Base-by-base conservation (phyloP, 2,329 filamentous ascomycete genomes). In the Verticillium albo-atrum region DNA sequence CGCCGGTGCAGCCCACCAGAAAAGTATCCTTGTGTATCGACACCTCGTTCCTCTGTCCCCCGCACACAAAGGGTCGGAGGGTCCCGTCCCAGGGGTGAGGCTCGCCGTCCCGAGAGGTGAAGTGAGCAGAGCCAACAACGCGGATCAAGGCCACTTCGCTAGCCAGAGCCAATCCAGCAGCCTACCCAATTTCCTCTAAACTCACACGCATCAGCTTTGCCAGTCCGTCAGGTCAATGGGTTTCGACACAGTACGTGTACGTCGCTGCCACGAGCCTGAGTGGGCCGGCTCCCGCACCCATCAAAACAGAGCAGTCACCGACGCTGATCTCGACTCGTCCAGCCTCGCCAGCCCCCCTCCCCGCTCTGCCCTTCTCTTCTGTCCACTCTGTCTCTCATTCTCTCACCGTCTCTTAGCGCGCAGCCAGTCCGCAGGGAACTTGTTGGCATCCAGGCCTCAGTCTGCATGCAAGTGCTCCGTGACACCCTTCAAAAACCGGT, bases 391-490 rank as follows among this genome's bases (percentile, higher is more conserved):
- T 34, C 57, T 9, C 37, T 6, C 15, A 30, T 30, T 54, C 54
- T 53, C 58, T 58, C 60, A 63, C 61, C 61, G 61, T 63, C 57
- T 62, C 55, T 27, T 32, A 35, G 28, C 34, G 28, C 34, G 32
- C n/a, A 57, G 47, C 51, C 55, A 56, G 57, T 60, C 42, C 57
- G 57, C 60, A 55, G 35, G 55, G 35, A 30, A 58, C 37, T 60
- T 57, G 56, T 58, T 58, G 47, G 61, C 55, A 47, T 62, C 60
- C 51, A 60, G 57, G 60, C 61, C 42, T 50, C 55, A 27, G 20
- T 57, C 57, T 60, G 61, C 61, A 63, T 63, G 61, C 60, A 62
- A 60, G 57, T 55, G 57, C 58, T 60, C 57, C 47, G 61, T 60
- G 60, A 63, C 60, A 61, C 42, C 7, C 26, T 56, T 47, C 42